Percentiles rank a stretch among this genome's conserved stretches.
These are phyloP conservation scores for Calonectria hongkongensis DNA, from an alignment of 2,329 filamentous ascomycete genomes.

Conservation along the genomic window DNA sequence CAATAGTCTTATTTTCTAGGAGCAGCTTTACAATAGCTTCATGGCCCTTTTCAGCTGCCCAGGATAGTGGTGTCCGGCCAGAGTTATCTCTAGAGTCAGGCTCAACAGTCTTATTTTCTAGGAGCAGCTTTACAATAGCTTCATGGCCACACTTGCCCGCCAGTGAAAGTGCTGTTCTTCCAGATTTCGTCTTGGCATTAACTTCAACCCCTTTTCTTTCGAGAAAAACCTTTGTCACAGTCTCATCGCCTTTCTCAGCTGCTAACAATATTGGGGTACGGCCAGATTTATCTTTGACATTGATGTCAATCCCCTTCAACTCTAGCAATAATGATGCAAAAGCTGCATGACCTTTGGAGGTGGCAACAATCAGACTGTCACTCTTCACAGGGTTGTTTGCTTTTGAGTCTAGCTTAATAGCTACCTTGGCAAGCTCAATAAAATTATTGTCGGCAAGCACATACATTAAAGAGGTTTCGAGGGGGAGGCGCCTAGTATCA, in stretches of 20 bases:
- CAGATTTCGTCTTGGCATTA: neutral
- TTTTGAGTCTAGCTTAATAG: slow-evolving; percentile 13
- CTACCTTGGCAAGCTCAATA: slow-evolving; percentile 55
- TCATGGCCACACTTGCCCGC: neutral
- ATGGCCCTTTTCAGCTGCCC: neutral
- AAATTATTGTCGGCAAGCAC: slow-evolving; percentile 58
- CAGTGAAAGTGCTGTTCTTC: neutral
- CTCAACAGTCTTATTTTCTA: neutral
- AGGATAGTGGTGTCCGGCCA: neutral
- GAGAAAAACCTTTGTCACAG: neutral
- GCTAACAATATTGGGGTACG: neutral
- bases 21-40: neutral
- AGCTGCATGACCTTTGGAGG: neutral
- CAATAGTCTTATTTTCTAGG: neutral
- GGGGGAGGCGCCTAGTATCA: slow-evolving; percentile 51
- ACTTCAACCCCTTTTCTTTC: neutral
- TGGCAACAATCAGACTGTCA: neutral
- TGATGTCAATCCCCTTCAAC: neutral
- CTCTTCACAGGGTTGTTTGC: slow-evolving; percentile 16
- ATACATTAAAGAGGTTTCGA: slow-evolving; percentile 54
- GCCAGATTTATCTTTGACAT: neutral
- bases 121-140: neutral
- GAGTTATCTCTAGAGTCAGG: neutral
- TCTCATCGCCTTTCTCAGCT: neutral
- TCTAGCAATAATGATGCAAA: neutral